These are phyloP conservation scores for Ascochyta clinopodiicola DNA, from an alignment of 2,329 filamentous ascomycete species.

Conservation along the genomic window DNA sequence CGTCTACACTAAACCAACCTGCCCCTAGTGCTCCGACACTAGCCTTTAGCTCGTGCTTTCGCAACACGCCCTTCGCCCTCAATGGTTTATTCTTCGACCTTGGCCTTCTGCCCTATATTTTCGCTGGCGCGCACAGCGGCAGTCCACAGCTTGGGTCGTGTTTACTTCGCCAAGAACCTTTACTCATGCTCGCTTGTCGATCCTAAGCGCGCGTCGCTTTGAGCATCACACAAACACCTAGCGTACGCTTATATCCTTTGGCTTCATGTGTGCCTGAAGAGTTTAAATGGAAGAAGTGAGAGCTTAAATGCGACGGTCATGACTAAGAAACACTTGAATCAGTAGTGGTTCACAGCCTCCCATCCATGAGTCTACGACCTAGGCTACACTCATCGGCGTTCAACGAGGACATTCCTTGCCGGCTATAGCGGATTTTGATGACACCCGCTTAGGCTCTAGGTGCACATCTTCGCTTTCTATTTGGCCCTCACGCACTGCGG, in stretches of 20 bases:
- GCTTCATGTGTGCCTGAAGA: not conserved
- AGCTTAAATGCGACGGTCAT: not conserved
- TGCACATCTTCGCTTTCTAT: not conserved
- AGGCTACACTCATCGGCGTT: not conserved
- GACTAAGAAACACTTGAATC: not conserved
- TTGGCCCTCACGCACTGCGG: not conserved
- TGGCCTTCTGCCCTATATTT: conserved; percentile 9
- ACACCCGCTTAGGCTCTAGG: not conserved
- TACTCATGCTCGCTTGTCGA: conserved; percentile 16
- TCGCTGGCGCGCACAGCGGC: conserved; percentile 21
- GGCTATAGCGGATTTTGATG: not conserved
- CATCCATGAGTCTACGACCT: not conserved
- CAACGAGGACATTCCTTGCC: not conserved
- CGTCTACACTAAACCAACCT: conserved; percentile 1
- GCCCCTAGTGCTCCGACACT: conserved; percentile 6
- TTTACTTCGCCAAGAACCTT: conserved; percentile 18
- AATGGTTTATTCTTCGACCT: conserved; percentile 4
- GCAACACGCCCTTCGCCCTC: conserved; percentile 20
- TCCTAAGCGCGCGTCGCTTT: conserved; percentile 2
- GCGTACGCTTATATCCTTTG: conserved; percentile 2
- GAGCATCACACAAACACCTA: conserved; percentile 6
- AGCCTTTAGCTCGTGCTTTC: conserved; percentile 23
- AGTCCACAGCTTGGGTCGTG: conserved; percentile 16
- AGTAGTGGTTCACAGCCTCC: not conserved
- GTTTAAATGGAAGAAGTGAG: not conserved